Evolutionary conservation across 1,284 basidiomycete genomes (phyloP).

Genomic region (Grifola frondosa): DNA sequence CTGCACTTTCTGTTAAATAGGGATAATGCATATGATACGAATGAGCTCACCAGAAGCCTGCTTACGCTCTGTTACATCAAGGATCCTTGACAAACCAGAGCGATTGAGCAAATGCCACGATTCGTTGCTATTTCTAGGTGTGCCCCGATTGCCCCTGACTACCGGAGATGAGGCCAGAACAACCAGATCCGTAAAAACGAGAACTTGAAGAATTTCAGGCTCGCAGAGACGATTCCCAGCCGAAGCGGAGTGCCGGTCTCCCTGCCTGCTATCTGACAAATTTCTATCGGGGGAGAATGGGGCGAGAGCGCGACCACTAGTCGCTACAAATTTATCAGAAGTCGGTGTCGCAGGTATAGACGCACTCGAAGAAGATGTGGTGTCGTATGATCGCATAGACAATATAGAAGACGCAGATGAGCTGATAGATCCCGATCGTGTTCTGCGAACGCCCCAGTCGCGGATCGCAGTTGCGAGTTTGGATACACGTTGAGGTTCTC

Average conservation of each 20-base stretch:
- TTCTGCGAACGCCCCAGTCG: slow-evolving; percentile 41
- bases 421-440: slow-evolving; percentile 45
- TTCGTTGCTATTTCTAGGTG: slow-evolving; percentile 26
- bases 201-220: slow-evolving; percentile 34
- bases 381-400: slow-evolving; percentile 30
- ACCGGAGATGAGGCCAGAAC: slow-evolving; percentile 36
- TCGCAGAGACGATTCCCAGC: slow-evolving; percentile 1
- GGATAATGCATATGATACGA: background rate
- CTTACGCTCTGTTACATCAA: slow-evolving; percentile 44
- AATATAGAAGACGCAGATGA: slow-evolving; percentile 41
- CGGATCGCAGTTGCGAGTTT: slow-evolving; percentile 42
- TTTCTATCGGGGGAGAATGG: no score
- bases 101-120: slow-evolving; percentile 48
- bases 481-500: slow-evolving; percentile 21
- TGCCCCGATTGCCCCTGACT: slow-evolving; percentile 26
- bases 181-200: slow-evolving; percentile 55
- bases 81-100: slow-evolving; percentile 55
- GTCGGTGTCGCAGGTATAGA: slow-evolving; percentile 17
- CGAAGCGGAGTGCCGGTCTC: no score
- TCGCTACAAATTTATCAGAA: slow-evolving; percentile 12
- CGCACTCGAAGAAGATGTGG: slow-evolving; percentile 21
- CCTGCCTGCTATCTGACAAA: no score
- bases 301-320: no score
- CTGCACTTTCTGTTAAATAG: slow-evolving; percentile 19
- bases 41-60: slow-evolving; percentile 11